Evolutionary conservation across 352 stramenopile species (phyloP).

Genomic region (Pythium sp.): DNA sequence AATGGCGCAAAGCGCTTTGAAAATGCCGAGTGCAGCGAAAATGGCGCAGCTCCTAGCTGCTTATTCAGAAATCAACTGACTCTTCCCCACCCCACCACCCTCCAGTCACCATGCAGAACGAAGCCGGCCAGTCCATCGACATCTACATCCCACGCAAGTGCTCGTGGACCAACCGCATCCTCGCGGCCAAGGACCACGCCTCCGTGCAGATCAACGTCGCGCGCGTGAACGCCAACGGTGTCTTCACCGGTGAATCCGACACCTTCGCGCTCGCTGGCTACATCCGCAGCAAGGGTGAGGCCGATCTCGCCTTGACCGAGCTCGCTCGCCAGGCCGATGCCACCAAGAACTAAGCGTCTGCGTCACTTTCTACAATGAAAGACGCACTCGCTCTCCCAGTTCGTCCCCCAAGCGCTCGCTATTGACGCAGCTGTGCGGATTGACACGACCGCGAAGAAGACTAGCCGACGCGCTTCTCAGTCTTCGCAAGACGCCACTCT

Average conservation of each 20-base stretch:
- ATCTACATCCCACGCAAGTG: slow-evolving; percentile 99
- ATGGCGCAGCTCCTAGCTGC: background rate
- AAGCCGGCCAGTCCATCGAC: slow-evolving; percentile 96
- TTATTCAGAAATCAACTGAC: slow-evolving; percentile 65
- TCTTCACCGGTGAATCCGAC: slow-evolving; percentile 96
- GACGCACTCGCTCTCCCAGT: background rate
- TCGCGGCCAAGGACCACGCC: slow-evolving; percentile 97
- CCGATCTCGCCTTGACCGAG: slow-evolving; percentile 92
- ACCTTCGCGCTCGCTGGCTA: slow-evolving; percentile 95
- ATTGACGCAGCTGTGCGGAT: background rate
- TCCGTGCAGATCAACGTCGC: slow-evolving; percentile 98
- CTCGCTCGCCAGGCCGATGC: slow-evolving; percentile 67
- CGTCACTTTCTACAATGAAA: background rate
- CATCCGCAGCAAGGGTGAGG: slow-evolving; percentile 95
- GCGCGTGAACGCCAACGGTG: slow-evolving; percentile 95
- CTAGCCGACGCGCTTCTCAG: background rate
- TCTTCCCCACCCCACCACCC: slow-evolving; percentile 23
- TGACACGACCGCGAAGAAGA: background rate
- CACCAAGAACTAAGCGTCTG: slow-evolving; percentile 68
- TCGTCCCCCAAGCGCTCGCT: background rate
- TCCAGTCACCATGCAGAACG: slow-evolving; percentile 95
- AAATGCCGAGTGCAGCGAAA: background rate
- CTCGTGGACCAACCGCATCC: slow-evolving; percentile 98
- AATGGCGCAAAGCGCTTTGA: background rate
- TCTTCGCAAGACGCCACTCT: background rate